These are phyloP conservation scores for Fusarium brevicatenulatum DNA, from an alignment of 2,329 filamentous ascomycete species.

Conservation along the genomic window DNA sequence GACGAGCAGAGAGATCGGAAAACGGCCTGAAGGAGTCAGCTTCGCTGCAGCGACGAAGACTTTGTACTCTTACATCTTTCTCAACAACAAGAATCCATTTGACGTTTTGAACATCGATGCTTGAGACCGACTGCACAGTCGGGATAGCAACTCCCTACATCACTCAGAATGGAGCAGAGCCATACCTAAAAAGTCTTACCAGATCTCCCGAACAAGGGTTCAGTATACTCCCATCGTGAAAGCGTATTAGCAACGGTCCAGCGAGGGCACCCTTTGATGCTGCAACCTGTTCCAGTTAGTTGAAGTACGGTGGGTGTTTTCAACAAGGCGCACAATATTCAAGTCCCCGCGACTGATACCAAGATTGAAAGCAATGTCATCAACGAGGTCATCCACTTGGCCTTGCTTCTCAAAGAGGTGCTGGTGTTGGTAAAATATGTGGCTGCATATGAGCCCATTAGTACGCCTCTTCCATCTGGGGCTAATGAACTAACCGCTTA, in stretches of 20 bases:
- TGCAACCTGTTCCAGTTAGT: constrained; percentile 65
- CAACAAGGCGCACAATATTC: constrained; percentile 69
- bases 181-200: constrained; percentile 30
- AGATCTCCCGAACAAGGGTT: constrained; percentile 46
- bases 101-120: constrained; percentile 59
- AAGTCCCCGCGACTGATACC: constrained; percentile 70
- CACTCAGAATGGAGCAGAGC: constrained; percentile 16
- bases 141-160: constrained; percentile 71
- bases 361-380: constrained; percentile 78
- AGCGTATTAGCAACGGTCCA: constrained; percentile 64
- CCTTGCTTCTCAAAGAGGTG: constrained; percentile 75
- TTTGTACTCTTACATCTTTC: constrained; percentile 69
- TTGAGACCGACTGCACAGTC: constrained; percentile 57
- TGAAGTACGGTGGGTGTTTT: too few species aligned
- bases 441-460: constrained; percentile 58
- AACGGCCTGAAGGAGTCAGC: constrained; percentile 66
- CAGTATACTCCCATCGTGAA: constrained; percentile 55
- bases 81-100: constrained; percentile 80
- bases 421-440: constrained; percentile 82
- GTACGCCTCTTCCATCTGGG: background rate
- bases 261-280: constrained; percentile 77
- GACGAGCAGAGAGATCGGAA: constrained; percentile 73
- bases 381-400: constrained; percentile 76
- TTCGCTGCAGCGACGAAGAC: background rate
- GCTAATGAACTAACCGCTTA: constrained; percentile 63